Percentiles rank a stretch among this genome's conserved stretches.
Evolutionary conservation across 1,139 yeast species (phyloP).

Genomic region (Kluyveromyces marxianus): DNA sequence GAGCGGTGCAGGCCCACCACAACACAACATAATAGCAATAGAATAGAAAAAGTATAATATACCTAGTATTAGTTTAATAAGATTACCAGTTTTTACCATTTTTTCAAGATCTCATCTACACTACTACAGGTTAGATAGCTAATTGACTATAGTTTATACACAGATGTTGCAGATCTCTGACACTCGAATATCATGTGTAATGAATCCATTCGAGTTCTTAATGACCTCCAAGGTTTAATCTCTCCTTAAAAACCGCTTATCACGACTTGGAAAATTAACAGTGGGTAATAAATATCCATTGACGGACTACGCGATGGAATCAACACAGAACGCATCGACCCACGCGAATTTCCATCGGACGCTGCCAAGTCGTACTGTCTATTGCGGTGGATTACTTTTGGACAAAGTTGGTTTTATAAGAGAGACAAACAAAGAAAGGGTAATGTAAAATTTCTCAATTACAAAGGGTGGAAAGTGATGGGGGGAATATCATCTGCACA

Average conservation of each 20-base stretch:
- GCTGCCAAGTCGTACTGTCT: constrained; percentile 37
- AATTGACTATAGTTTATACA: neutral
- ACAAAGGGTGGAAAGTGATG: too few relatives aligned
- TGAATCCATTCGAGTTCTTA: constrained; percentile 53
- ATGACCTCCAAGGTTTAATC: constrained; percentile 34
- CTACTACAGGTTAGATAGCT: neutral
- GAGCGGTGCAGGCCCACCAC: too few relatives aligned
- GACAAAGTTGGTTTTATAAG: constrained; percentile 31
- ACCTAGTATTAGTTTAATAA: too few relatives aligned
- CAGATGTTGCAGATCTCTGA: constrained; percentile 47
- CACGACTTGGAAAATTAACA: constrained; percentile 18
- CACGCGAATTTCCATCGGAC: constrained; percentile 10
- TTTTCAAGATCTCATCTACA: neutral
- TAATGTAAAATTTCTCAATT: neutral
- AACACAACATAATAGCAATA: too few relatives aligned
- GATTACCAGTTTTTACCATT: too few relatives aligned
- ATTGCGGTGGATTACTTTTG: constrained; percentile 36
- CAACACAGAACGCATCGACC: constrained; percentile 4
- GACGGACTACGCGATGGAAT: constrained; percentile 3
- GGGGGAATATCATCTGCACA: neutral
- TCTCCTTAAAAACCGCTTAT: constrained; percentile 34
- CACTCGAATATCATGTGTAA: constrained; percentile 44
- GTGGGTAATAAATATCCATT: neutral
- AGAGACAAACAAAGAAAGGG: constrained; percentile 7
- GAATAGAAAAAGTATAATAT: too few relatives aligned